These are phyloP conservation scores for Agrocybe chaxingu DNA, from an alignment of 768 basidiomycete genomes.

Conservation along the genomic window DNA sequence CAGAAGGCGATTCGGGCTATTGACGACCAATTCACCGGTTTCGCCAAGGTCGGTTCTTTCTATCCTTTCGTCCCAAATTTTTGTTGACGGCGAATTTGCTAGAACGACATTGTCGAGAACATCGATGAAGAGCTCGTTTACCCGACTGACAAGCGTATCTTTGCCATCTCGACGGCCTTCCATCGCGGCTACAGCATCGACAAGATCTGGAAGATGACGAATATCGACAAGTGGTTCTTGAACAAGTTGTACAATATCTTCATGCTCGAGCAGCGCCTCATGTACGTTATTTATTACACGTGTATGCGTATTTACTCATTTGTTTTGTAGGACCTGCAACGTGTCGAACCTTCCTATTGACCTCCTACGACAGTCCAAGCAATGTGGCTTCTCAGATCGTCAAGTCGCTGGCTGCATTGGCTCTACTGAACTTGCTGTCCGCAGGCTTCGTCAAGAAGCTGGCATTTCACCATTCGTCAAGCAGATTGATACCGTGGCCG, in stretches of 20 bases:
- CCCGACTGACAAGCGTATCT: slow-evolving; percentile 96
- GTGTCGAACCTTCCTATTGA: slow-evolving; percentile 60
- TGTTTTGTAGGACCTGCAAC: slow-evolving; percentile 48
- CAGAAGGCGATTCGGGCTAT: slow-evolving; percentile 98
- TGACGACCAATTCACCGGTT: slow-evolving; percentile 92
- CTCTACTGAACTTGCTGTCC: slow-evolving; percentile 91
- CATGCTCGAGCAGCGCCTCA: slow-evolving; percentile 73
- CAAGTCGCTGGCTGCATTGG: slow-evolving; percentile 81
- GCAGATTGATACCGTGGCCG: slow-evolving; percentile 98
- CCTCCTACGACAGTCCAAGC: slow-evolving; percentile 80
- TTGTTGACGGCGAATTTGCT: not conserved
- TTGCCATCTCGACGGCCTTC: slow-evolving; percentile 94
- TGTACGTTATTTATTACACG: slow-evolving; percentile 44
- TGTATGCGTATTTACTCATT: slow-evolving; percentile 4
- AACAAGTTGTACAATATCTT: slow-evolving; percentile 82
- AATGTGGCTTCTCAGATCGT: slow-evolving; percentile 93
- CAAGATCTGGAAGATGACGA: slow-evolving; percentile 96
- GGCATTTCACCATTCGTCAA: slow-evolving; percentile 90
- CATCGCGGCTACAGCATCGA: slow-evolving; percentile 91
- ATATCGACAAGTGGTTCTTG: slow-evolving; percentile 98
- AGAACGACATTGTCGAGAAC: slow-evolving; percentile 87
- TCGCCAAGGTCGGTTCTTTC: slow-evolving; percentile 62
- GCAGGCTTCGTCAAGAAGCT: slow-evolving; percentile 81
- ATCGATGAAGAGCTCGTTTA: slow-evolving; percentile 92
- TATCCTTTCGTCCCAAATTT: not conserved